phyloP scores from a whole-genome alignment of 1,284 basidiomycete species.

The Boletus sp. region DNA sequence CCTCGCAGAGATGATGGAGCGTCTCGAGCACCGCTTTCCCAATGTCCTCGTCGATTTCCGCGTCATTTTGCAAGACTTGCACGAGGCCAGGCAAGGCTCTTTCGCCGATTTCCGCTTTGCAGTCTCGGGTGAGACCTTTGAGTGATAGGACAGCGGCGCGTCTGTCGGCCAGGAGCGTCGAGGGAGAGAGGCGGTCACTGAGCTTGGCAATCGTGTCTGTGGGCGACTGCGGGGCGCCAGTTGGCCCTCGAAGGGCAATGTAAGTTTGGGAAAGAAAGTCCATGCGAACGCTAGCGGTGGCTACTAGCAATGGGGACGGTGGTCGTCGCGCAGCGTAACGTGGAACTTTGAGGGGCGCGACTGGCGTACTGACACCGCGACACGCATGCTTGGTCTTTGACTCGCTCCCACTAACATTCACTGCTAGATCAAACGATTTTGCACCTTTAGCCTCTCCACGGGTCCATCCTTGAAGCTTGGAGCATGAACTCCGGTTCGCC shows the following conservation, averaged over 20 bases:
- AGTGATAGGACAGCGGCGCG: conserved; percentile 88
- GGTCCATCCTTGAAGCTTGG: too few relatives aligned
- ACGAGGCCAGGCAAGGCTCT: conserved; percentile 73
- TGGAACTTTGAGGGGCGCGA: background rate
- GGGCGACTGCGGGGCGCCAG: conserved; percentile 76
- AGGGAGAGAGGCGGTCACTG: conserved; percentile 83
- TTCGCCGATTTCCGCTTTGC: conserved; percentile 82
- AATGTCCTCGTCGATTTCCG: conserved; percentile 84
- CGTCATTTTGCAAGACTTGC: conserved; percentile 80
- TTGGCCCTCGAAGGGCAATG: conserved; percentile 73
- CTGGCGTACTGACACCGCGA: background rate
- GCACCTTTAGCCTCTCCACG: too few relatives aligned
- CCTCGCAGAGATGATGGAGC: conserved; percentile 72
- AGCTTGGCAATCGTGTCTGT: conserved; percentile 83
- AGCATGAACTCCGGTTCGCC: too few relatives aligned
- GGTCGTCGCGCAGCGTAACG: background rate
- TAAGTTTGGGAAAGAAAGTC: conserved; percentile 80
- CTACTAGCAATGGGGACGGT: background rate
- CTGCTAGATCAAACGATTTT: too few relatives aligned
- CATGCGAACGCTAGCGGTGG: conserved; percentile 39
- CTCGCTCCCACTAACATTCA: too few relatives aligned
- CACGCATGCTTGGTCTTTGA: too few relatives aligned
- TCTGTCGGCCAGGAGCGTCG: conserved; percentile 83
- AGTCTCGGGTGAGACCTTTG: conserved; percentile 89
- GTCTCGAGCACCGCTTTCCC: conserved; percentile 90